Base-by-base conservation (phyloP, 768 basidiomycete species). In the Tylopilus balloui region DNA sequence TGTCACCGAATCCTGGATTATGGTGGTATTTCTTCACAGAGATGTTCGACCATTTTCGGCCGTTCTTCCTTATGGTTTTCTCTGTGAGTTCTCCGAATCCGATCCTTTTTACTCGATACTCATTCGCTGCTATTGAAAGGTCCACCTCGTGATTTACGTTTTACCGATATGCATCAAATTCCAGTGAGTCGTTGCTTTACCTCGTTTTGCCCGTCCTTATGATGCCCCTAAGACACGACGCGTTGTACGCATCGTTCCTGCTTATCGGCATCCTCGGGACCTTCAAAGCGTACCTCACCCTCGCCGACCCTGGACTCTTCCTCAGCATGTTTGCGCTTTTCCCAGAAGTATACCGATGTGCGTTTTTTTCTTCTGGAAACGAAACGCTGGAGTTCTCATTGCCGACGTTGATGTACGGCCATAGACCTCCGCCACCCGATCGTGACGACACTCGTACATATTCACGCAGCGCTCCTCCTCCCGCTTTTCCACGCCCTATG, bases 11-110 rank as follows among this genome's bases (percentile, higher is more conserved):
- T 58, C 82, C 89, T 4, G 95, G 96, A 2, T 70, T 97, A 24
- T 92, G 92, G 88, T 98, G 95, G 95, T 98, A 98, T 68, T 98
- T 98, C 73, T 97, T 98, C 71, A 97, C 92, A 11, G 95, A 98
- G 66, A 97, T 97, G 89, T 99, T 99, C 55, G 95, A 97, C 63
- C 88, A 98, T 64, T 99, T 97, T 74, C 75, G 96, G 25, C 81
- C 86, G 4, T 97, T 97, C 71, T 99, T 96, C 76, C 73, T 97
- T 27, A 86, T 93, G 77, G 89, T 88, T 15, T 98, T 97, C 67
- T 88, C 86, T 15, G 93, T 93, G 58, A 40, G 85, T 65, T 20
- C 27, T 19, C 3, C 2, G 6, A 11, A 4, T n/a, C 3, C 12
- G n/a, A 19, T 21, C 14, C 6, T 20, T 32, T 21, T 24, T 27